Percentiles rank a stretch among this genome's conserved stretches.
These are phyloP conservation scores for Neoascochyta sp. DNA, from an alignment of 2,329 filamentous ascomycete genomes.

Conservation along the genomic window DNA sequence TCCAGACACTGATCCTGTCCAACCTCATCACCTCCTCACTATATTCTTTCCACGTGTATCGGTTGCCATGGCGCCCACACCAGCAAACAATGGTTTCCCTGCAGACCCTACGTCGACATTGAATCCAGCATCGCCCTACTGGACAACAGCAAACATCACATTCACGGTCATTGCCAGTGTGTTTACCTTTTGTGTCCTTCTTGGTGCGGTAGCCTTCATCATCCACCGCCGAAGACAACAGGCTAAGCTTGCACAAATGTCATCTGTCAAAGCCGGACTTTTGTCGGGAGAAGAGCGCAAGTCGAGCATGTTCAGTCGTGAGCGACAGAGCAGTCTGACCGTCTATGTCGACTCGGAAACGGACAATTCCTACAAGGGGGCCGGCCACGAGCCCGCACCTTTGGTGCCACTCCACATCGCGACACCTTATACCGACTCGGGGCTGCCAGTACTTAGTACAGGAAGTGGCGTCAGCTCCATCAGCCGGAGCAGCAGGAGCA, in stretches of 20 bases:
- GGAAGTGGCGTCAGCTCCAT: slow-evolving; percentile 20
- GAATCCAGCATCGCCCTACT: slow-evolving; percentile 15
- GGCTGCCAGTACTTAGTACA: slow-evolving; percentile 15
- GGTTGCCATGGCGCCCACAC: slow-evolving; percentile 25
- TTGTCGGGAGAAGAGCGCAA: slow-evolving; percentile 29
- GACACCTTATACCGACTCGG: too few species aligned
- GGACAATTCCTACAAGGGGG: slow-evolving; percentile 14
- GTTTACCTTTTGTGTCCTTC: slow-evolving; percentile 18
- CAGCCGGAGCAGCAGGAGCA: slow-evolving; percentile 17
- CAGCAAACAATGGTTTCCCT: slow-evolving; percentile 11
- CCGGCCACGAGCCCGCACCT: slow-evolving; percentile 21
- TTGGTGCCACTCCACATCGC: slow-evolving; percentile 30
- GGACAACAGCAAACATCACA: slow-evolving; percentile 27
- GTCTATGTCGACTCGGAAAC: slow-evolving; percentile 27
- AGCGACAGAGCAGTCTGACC: slow-evolving; percentile 26
- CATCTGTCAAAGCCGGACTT: slow-evolving; percentile 22
- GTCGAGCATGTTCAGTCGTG: slow-evolving; percentile 32
- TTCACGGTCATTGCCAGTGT: slow-evolving; percentile 23
- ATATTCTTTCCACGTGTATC: not conserved
- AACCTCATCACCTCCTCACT: slow-evolving; percentile 1
- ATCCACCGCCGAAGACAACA: slow-evolving; percentile 20
- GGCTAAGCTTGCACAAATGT: slow-evolving; percentile 20
- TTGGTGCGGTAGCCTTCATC: slow-evolving; percentile 18
- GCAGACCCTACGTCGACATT: slow-evolving; percentile 7
- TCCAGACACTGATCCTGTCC: slow-evolving; percentile 1